Base-by-base conservation (phyloP, 2,329 filamentous ascomycete genomes). In the Colletotrichum sp. region DNA sequence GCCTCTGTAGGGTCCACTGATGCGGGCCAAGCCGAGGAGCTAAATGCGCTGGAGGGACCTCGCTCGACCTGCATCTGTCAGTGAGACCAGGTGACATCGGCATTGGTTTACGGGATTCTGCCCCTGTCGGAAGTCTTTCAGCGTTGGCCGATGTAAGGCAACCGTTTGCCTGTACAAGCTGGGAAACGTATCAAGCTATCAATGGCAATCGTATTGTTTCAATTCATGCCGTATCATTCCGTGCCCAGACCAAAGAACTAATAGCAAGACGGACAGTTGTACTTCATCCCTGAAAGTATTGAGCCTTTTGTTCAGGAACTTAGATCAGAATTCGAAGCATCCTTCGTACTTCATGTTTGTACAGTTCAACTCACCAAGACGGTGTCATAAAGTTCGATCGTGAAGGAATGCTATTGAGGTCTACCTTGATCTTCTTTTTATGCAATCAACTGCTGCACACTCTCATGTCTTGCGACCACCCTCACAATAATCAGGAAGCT, bases 1-100 rank as follows among this genome's bases (percentile, higher is more conserved):
- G 55, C 64, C 63, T 73, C 70, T 76, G 70, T 65, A 73, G 65
- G 74, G 71, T 66, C 74, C 74, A 76, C 74, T 76, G 65, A 24
- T 71, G 74, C 71, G 74, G 74, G 74, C 71, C 71, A 74, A 69
- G 74, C 74, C 74, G 74, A 76, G 65, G 65, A 60, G 71, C 70
- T 76, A 76, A 76, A 66, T 65, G 65, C 49, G 71, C 74, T 76
- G 74, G 65, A 64, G 68, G 26, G 69, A 39, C 64, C 39, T 65
- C 64, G 57, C 70, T 52, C 64, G 39, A 36, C 18, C 18, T 68
- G 59, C 73, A 57, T 34, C 55, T 59, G 69, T 30, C 73, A 72
- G 63, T 26, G 57, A 72, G n/a, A 67, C 62, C 30, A 55, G 36
- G 49, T 39, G 60, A 65, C 49, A 66, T 52, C 12, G 62, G 68